Evolutionary conservation across 1,139 yeast genomes (phyloP), one percentile per base, ranked within the genome.

Genomic region (Sugiyamaella castrensis): DNA sequence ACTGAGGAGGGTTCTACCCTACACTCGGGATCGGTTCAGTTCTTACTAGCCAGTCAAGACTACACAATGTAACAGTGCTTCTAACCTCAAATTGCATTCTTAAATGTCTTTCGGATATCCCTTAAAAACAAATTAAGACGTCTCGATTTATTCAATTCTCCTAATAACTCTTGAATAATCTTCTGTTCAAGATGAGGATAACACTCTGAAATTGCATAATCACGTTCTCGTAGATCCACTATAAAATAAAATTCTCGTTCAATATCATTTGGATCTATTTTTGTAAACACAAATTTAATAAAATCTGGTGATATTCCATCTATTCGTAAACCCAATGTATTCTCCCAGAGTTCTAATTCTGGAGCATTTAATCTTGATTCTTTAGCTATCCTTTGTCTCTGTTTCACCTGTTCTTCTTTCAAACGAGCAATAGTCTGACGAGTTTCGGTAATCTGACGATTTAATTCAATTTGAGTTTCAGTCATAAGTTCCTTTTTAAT

Each of bases 261-360:
- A 38, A 57, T 51, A 16, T 61, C 57, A 31, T 48, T 53, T 27
- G 54, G 57, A 47, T 63, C 67, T 13, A 66, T 51, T 19, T 59
- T 56, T 10, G 64, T 55, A 52, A 65, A 66, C 1, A 59, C 52
- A 48, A 66, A 60, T 47, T 57, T 56, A 34, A 66, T 52, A 29
- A 57, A 47, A 37, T 64, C 68, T 29, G 64, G 64, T 4, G 45
- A 42, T 10, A 57, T 56, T n/a, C 65, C 62, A 34, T 62, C 64
- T 33, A 66, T 58, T 13, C 59, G 46, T 30, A 66, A 38, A 10
- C 70, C 69, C 10, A 66, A 56, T 2, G 57, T 54, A 13, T 58
- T 45, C 46, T 66, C 66, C 67, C 68, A 66, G 24, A 57, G 54
- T 2, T 41, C 54, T 24, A 65, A 49, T 46, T 66, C 70, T 1